Evolutionary conservation across 2,329 filamentous ascomycete genomes (phyloP), one percentile per base, ranked within the genome.

Genomic region (Pyrenochaeta sp.): DNA sequence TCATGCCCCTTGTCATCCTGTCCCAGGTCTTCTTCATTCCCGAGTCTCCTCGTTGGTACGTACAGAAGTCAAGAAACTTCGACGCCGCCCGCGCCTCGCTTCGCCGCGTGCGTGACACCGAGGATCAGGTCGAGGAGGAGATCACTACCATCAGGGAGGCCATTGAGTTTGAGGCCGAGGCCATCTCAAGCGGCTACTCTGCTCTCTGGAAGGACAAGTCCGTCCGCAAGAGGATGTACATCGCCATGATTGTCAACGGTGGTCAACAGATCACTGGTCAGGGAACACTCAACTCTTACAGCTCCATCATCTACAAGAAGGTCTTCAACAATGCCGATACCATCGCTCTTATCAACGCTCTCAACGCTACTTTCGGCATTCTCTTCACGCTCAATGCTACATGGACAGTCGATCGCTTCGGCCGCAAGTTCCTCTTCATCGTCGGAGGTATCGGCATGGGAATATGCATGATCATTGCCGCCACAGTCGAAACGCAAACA

Each of bases 231-330:
- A 81, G 86, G 39, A 78, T 89, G 53, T 72, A 77, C 30, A 78
- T 89, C 20, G 85, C 85, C 17, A 79, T 87, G 53, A 71, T 87
- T 35, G 72, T 89, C 69, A 89, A 89, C 63, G 78, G 85, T 31
- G 86, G 86, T 31, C 86, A 88, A 68, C 86, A 89, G 67, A 77
- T 89, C 27, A 87, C 85, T 4, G 86, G 86, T 14, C 86, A 89
- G 69, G 87, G 86, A 51, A 86, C 85, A 1, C 77, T 89, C 53
- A 89, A 89, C 77, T 80, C 81, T 3, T 89, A 89, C 76, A 86
- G 81, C 14, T 87, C 85, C n/a, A 81, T 82, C 56, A 86, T 89
- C 61, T 89, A 89, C 75, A 82, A 87, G 72, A 85, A 86, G 64
- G 81, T 89, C 17, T 89, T 86, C 75, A 77, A 73, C 17, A 77